phyloP scores from a whole-genome alignment of 352 stramenopile species.

The Elongisporangium undulatum region DNA sequence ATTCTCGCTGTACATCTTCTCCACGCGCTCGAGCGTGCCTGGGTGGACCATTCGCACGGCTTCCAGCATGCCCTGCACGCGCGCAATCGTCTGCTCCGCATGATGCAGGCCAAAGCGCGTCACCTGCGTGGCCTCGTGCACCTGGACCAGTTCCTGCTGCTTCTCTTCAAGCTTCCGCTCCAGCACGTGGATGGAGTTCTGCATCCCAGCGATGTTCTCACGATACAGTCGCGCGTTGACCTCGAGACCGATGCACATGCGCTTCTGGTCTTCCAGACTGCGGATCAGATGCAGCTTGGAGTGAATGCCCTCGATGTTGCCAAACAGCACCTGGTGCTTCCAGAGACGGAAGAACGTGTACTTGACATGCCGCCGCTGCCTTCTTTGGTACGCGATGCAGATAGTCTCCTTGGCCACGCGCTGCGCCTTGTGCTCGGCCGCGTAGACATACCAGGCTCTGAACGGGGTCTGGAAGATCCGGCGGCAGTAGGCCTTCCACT shows the following conservation, averaged over 20 bases:
- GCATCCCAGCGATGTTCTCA: conserved; percentile 52
- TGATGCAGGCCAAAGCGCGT: conserved; percentile 68
- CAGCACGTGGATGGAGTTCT: conserved; percentile 49
- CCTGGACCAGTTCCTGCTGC: conserved; percentile 50
- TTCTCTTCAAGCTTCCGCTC: conserved; percentile 58
- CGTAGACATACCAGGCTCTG: conserved; percentile 57
- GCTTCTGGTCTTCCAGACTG: conserved; percentile 75
- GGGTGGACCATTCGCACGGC: conserved; percentile 62
- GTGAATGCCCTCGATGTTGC: conserved; percentile 60
- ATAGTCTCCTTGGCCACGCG: conserved; percentile 57
- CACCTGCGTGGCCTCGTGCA: conserved; percentile 57
- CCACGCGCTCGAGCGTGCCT: conserved; percentile 58
- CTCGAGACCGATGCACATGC: conserved; percentile 61
- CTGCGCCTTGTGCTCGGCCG: conserved; percentile 24
- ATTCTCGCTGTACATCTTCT: conserved; percentile 63
- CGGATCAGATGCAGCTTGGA: conserved; percentile 58
- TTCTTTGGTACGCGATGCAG: conserved; percentile 61
- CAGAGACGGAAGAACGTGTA: conserved; percentile 80
- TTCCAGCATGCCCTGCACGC: conserved; percentile 70
- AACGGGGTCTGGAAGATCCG: conserved; percentile 76
- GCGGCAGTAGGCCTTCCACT: conserved; percentile 55
- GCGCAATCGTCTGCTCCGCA: conserved; percentile 66
- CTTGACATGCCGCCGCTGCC: conserved; percentile 55
- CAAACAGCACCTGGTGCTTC: conserved; percentile 77
- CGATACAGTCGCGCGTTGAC: conserved; percentile 52